A percentile compares a stretch with the other conserved stretches of the same genome.
Conservation (phyloP, 2,329 filamentous ascomycete species). For the Calonectria leucothoes region DNA sequence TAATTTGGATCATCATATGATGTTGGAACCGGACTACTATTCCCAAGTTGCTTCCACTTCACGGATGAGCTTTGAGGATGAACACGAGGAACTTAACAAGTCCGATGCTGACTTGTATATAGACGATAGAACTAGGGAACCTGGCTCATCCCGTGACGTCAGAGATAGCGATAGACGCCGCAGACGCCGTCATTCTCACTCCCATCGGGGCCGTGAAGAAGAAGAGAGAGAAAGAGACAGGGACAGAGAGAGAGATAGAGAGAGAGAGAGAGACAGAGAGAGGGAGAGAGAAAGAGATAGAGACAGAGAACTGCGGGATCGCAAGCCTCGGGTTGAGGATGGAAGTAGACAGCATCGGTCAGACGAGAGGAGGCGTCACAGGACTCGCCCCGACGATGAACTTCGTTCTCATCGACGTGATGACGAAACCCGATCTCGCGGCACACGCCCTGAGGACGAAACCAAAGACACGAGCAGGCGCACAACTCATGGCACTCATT, state of each 20-base stretch:
- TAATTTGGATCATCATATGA: conserved; percentile 41
- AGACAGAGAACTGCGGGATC: conserved; percentile 32
- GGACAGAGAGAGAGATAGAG: background rate
- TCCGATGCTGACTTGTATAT: conserved; percentile 67
- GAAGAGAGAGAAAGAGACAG: conserved; percentile 33
- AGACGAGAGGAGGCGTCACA: conserved; percentile 45
- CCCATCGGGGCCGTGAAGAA: conserved; percentile 47
- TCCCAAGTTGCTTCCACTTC: conserved; percentile 47
- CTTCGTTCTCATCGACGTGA: conserved; percentile 34
- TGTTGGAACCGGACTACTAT: conserved; percentile 42
- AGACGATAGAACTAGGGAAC: conserved; percentile 61
- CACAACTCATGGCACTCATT: conserved; percentile 42
- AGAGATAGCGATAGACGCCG: conserved; percentile 54
- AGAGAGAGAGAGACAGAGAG: background rate
- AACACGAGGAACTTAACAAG: conserved; percentile 54
- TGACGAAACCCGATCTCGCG: conserved; percentile 32
- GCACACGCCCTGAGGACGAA: conserved; percentile 33
- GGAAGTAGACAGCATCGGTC: conserved; percentile 36
- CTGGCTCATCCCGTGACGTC: conserved; percentile 49
- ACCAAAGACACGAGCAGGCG: conserved; percentile 31
- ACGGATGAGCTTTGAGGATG: conserved; percentile 49
- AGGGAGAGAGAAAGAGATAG: background rate
- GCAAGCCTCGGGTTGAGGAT: conserved; percentile 36
- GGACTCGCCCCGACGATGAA: conserved; percentile 35
- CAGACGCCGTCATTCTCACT: conserved; percentile 55